phyloP scores from a whole-genome alignment of 768 basidiomycete genomes.

The Pholiota microspora region DNA sequence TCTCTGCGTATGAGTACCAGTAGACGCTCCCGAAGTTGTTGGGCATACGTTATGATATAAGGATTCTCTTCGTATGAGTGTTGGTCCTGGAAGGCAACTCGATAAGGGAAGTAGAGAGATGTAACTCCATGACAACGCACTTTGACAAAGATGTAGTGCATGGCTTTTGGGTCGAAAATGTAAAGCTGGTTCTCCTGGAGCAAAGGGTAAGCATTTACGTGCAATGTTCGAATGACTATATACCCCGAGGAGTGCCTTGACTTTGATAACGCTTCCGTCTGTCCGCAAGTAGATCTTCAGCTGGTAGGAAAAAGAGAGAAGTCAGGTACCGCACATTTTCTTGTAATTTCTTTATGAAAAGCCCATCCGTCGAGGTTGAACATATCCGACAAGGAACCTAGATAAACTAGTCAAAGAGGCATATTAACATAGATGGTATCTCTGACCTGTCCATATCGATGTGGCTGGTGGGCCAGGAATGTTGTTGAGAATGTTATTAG shows the following conservation, averaged over 20 bases:
- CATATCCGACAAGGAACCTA: conserved; percentile 33
- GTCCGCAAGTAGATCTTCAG: neutral
- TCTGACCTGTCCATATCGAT: conserved; percentile 32
- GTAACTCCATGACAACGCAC: conserved; percentile 19
- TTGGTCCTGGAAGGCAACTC: conserved; percentile 25
- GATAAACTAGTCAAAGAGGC: neutral
- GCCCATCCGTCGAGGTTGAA: conserved; percentile 33
- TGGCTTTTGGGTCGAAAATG: conserved; percentile 42
- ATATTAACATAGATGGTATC: neutral
- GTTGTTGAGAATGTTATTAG: conserved; percentile 16
- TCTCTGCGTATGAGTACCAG: neutral
- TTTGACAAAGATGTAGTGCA: conserved; percentile 45
- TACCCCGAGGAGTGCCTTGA: conserved; percentile 36
- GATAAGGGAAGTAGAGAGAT: neutral
- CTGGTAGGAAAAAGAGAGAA: neutral
- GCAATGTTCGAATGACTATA: conserved; percentile 10
- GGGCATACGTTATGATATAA: conserved; percentile 24
- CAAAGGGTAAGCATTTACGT: neutral
- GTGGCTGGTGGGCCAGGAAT: conserved; percentile 35
- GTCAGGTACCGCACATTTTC: conserved; percentile 31
- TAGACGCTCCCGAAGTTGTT: neutral
- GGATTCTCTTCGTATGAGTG: conserved; percentile 28
- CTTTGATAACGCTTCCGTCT: conserved; percentile 32
- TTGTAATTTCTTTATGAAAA: conserved; percentile 32
- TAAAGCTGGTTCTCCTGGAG: conserved; percentile 32